A percentile compares a stretch with the other conserved stretches of the same genome.
Conservation (phyloP, 1,284 basidiomycete species). For the Moniliella sp. region DNA sequence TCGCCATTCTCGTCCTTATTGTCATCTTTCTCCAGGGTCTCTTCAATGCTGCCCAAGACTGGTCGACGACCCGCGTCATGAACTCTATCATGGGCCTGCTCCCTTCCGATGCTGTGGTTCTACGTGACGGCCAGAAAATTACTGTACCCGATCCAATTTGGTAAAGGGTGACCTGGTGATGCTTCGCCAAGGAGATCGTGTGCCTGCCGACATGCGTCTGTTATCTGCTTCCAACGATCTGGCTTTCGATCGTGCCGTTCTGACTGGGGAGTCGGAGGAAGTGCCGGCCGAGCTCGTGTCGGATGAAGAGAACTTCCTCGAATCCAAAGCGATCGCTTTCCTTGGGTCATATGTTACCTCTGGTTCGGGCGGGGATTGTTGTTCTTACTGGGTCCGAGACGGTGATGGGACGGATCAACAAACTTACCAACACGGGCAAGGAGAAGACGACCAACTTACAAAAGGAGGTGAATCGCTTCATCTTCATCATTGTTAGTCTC, state of each 20-base stretch:
- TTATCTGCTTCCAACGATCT: constrained; percentile 37
- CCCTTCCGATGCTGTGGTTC: constrained; percentile 38
- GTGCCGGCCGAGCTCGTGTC: constrained; percentile 40
- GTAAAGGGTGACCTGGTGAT: constrained; percentile 49
- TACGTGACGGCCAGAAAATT: constrained; percentile 44
- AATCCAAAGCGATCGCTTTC: constrained; percentile 45
- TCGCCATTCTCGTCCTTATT: constrained; percentile 34
- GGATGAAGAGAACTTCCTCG: constrained; percentile 39
- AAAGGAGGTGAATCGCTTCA: constrained; percentile 38
- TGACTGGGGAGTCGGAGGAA: constrained; percentile 45
- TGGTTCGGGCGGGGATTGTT: constrained; percentile 42
- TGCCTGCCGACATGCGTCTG: constrained; percentile 38
- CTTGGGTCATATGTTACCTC: constrained; percentile 46
- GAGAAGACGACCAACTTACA: constrained; percentile 41
- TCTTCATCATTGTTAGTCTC: constrained; percentile 37
- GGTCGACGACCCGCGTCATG: constrained; percentile 12
- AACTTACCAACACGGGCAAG: constrained; percentile 12
- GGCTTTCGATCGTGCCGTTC: constrained; percentile 45
- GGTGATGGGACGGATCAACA: constrained; percentile 37
- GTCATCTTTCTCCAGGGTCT: constrained; percentile 37
- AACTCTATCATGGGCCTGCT: constrained; percentile 30
- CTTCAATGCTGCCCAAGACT: constrained; percentile 39
- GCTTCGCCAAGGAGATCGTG: constrained; percentile 35
- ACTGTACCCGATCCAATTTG: constrained; percentile 46
- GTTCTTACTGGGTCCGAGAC: constrained; percentile 45